phyloP scores from a whole-genome alignment of 2,329 filamentous ascomycete genomes.

The Fusarium sambucinum region DNA sequence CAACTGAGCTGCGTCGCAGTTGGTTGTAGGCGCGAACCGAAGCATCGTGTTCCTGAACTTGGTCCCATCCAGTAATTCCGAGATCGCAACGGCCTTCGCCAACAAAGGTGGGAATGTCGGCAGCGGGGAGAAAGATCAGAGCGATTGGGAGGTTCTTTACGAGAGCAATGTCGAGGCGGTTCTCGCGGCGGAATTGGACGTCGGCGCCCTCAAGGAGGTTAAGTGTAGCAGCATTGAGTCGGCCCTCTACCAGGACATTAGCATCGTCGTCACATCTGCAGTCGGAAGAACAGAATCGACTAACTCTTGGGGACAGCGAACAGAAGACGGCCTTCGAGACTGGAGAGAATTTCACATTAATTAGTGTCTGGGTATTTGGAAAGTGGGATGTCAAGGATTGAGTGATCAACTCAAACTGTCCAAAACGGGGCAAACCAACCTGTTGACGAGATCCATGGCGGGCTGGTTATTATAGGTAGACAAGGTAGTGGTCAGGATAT shows the following conservation, averaged over 20 bases:
- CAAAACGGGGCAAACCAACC: conserved; percentile 54
- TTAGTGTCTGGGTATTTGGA: conserved; percentile 32
- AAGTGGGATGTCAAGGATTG: conserved; percentile 3
- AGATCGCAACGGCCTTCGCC: conserved; percentile 93
- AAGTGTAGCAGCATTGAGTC: conserved; percentile 86
- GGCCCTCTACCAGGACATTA: conserved; percentile 75
- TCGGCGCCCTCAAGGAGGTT: conserved; percentile 94
- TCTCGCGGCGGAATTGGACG: conserved; percentile 96
- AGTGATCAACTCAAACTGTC: conserved; percentile 1
- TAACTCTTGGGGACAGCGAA: conserved; percentile 99
- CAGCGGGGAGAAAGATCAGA: conserved; percentile 95
- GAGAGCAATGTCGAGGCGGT: conserved; percentile 94
- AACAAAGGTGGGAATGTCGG: conserved; percentile 97
- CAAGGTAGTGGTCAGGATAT: conserved; percentile 6
- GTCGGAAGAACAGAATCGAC: conserved; percentile 57
- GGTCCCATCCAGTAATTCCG: conserved; percentile 93
- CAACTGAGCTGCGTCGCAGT: conserved; percentile 59
- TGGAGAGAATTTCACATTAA: conserved; percentile 53
- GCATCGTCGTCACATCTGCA: conserved; percentile 14
- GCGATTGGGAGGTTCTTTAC: conserved; percentile 97
- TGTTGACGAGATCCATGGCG: conserved; percentile 67
- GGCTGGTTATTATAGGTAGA: conserved; percentile 11
- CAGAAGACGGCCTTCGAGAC: conserved; percentile 90
- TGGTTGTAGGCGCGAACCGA: conserved; percentile 64
- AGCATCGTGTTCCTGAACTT: conserved; percentile 90